phyloP scores from a whole-genome alignment of 495 filamentous ascomycete genomes.

The Penicillium arizonense region DNA sequence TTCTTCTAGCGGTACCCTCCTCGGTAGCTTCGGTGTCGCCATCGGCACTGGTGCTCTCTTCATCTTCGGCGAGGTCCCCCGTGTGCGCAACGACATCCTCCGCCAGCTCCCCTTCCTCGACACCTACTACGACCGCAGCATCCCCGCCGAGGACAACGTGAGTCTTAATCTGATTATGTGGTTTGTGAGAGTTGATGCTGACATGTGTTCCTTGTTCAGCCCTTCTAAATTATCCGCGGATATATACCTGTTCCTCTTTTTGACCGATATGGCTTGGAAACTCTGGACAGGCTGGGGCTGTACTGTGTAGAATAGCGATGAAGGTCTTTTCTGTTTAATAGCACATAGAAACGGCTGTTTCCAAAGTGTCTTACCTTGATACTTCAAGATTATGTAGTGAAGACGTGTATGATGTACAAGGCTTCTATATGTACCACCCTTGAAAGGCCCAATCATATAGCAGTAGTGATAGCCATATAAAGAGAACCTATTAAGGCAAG shows the following conservation, averaged over 20 bases:
- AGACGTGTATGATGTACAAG: not conserved
- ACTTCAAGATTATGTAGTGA: no score
- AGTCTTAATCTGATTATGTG: constrained; percentile 11
- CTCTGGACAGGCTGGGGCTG: constrained; percentile 1
- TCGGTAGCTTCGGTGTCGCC: constrained; percentile 57
- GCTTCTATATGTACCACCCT: not conserved
- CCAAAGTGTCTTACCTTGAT: not conserved
- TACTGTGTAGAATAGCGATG: constrained; percentile 29
- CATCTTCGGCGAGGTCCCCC: constrained; percentile 69
- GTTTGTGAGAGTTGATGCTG: constrained; percentile 12
- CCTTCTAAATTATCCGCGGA: constrained; percentile 38
- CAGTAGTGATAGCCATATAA: no score
- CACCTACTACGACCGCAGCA: constrained; percentile 53
- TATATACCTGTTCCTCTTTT: constrained; percentile 8
- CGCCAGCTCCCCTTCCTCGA: constrained; percentile 62
- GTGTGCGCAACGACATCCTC: constrained; percentile 64
- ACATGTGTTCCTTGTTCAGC: constrained; percentile 25
- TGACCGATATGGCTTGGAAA: not conserved
- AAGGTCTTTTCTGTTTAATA: constrained; percentile 27
- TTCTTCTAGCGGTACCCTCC: constrained; percentile 48
- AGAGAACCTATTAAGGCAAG: not conserved
- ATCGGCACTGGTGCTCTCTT: constrained; percentile 64
- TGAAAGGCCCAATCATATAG: constrained; percentile 2
- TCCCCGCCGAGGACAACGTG: constrained; percentile 65
- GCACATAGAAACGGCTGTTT: constrained; percentile 36